Evolutionary conservation across 805 yeast genomes (phyloP).

Genomic region (Lipomyces sp.): DNA sequence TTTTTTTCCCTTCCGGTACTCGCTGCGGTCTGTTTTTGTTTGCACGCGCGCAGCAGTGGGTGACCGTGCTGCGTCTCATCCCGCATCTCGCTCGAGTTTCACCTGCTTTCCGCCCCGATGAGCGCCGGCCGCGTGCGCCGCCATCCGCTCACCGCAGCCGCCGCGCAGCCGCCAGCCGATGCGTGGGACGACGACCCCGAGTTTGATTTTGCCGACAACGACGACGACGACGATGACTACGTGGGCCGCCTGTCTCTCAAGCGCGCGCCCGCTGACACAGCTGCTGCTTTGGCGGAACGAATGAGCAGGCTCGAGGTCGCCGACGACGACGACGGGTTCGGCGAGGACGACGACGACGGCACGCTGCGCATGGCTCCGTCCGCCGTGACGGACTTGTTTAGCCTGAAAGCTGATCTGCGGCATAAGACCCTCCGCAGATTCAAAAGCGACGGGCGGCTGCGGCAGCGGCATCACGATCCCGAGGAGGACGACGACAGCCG

Average conservation of each 20-base stretch:
- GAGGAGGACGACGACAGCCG: not conserved
- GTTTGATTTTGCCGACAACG: slow-evolving; percentile 9
- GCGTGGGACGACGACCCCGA: slow-evolving; percentile 27
- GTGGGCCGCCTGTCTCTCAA: no score
- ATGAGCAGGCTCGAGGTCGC: no score
- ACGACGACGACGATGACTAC: slow-evolving; percentile 4
- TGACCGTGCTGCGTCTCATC: no score
- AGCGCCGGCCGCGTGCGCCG: not conserved
- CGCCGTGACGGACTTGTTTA: not conserved
- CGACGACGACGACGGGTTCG: not conserved
- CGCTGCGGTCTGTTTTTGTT: no score
- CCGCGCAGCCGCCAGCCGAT: slow-evolving; percentile 18
- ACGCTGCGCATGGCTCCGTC: slow-evolving; percentile 8
- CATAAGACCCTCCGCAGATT: not conserved
- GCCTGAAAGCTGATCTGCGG: not conserved
- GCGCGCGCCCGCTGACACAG: no score
- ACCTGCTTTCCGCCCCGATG: not conserved
- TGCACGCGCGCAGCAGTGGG: no score
- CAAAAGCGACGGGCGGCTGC: no score
- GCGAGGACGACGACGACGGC: not conserved
- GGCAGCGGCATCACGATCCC: not conserved
- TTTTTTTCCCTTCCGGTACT: no score
- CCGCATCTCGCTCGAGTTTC: not conserved
- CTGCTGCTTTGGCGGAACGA: no score
- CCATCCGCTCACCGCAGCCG: slow-evolving; percentile 19